These are phyloP conservation scores for Paramecium octaurelia DNA, from an alignment of 73 alveolate genomes.

Conservation along the genomic window DNA sequence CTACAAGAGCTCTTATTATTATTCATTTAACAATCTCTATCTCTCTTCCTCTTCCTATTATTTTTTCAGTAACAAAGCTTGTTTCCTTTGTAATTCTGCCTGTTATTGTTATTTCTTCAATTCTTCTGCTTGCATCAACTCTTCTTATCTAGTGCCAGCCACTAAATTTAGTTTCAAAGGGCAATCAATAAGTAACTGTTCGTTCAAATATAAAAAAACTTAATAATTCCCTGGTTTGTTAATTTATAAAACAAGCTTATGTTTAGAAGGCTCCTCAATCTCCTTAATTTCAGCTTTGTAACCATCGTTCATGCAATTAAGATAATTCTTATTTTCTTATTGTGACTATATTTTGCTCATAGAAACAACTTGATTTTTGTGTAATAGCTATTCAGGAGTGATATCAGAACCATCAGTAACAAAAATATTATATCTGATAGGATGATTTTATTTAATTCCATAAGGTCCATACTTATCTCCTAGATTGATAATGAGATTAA, in stretches of 20 bases:
- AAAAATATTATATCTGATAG: not conserved
- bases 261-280: not conserved
- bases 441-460: constrained; percentile 24
- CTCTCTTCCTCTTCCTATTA: constrained; percentile 7
- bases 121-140: constrained; percentile 2
- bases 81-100: not conserved
- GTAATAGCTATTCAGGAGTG: not conserved
- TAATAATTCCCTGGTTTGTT: not conserved
- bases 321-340: not conserved
- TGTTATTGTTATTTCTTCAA: not conserved
- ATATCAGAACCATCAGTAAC: not conserved
- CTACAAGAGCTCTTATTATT: not conserved
- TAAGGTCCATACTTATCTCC: constrained; percentile 41
- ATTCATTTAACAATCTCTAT: not conserved
- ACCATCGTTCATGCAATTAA: not conserved
- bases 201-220: not conserved
- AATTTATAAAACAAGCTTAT: not conserved
- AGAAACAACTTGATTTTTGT: not conserved
- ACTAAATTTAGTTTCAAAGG: not conserved
- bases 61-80: not conserved
- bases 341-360: not conserved
- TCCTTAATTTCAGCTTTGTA: not conserved
- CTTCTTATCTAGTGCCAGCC: not conserved
- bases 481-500: not conserved
- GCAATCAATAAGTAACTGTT: not conserved